Conservation (phyloP, 2,329 filamentous ascomycete genomes). For the Botryosphaeria dothidea region DNA sequence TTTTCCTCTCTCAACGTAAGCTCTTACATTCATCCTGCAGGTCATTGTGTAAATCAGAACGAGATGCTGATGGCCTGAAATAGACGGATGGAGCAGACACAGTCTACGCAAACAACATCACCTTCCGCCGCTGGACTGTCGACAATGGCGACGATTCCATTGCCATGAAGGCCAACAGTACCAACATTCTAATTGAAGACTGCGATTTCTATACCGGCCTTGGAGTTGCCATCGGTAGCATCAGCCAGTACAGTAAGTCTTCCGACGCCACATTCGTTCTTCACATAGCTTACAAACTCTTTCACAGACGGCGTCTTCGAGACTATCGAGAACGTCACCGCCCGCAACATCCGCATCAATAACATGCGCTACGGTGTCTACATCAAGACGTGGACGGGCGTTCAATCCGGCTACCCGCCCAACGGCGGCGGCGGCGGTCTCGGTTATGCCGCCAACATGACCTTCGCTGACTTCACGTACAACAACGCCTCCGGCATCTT, state of each 20-base stretch:
- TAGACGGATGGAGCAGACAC: conserved; percentile 58
- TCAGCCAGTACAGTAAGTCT: conserved; percentile 52
- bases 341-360: conserved; percentile 48
- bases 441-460: conserved; percentile 44
- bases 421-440: conserved; percentile 61
- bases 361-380: conserved; percentile 54
- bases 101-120: conserved; percentile 64
- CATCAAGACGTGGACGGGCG: conserved; percentile 61
- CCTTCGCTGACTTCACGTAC: conserved; percentile 37
- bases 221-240: conserved; percentile 58
- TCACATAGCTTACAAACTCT: background rate
- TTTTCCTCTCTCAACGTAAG: conserved; percentile 15
- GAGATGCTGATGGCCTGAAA: too few species aligned
- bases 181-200: conserved; percentile 58
- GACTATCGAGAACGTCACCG: conserved; percentile 41
- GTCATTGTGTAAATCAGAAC: too few species aligned
- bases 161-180: conserved; percentile 62
- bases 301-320: background rate
- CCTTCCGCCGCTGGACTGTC: conserved; percentile 62
- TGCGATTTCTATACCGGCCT: conserved; percentile 52
- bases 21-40: too few species aligned
- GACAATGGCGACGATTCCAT: conserved; percentile 66
- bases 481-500: conserved; percentile 34
- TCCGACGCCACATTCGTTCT: background rate
- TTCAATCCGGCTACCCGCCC: conserved; percentile 52